Evolutionary conservation across 441 rosid genomes (phyloP).

Genomic region (Adansonia madagascariensis): DNA sequence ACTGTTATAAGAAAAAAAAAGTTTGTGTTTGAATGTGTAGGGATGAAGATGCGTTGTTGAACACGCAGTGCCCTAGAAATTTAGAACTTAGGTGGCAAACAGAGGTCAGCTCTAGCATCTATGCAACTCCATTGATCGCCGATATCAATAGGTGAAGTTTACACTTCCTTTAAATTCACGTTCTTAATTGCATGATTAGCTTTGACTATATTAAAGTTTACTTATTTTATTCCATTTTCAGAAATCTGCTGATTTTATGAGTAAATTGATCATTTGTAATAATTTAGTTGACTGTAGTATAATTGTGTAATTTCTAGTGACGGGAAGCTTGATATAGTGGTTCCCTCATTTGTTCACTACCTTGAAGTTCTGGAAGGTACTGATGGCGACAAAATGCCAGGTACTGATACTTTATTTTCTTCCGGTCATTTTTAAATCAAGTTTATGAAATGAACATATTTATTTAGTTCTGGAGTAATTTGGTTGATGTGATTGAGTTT

Average conservation of each 20-base stretch:
- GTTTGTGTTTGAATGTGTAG: conserved; percentile 45
- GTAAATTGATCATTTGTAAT: background rate
- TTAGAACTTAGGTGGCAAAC: conserved; percentile 99
- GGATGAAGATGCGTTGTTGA: conserved; percentile 90
- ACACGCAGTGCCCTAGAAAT: conserved; percentile 86
- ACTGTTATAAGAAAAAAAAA: background rate
- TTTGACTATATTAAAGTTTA: background rate
- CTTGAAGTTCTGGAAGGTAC: conserved; percentile 99
- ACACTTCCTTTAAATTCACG: background rate
- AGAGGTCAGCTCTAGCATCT: conserved; percentile 97
- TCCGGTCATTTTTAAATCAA: background rate
- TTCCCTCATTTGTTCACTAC: conserved; percentile 96
- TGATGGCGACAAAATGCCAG: conserved; percentile 99
- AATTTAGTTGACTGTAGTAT: conserved; percentile 1
- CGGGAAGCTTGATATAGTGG: conserved; percentile 97
- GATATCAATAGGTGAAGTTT: conserved; percentile 80
- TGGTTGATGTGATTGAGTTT: conserved; percentile 25
- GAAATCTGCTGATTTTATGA: background rate
- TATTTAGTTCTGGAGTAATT: conserved; percentile 1
- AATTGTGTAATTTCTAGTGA: conserved; percentile 53
- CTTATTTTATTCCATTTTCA: background rate
- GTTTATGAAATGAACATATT: conserved; percentile 23
- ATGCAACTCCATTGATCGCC: conserved; percentile 92
- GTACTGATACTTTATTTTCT: conserved; percentile 39
- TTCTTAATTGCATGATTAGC: background rate